Evolutionary conservation across 768 basidiomycete species (phyloP).

Genomic region (Kockovaella imperatae): DNA sequence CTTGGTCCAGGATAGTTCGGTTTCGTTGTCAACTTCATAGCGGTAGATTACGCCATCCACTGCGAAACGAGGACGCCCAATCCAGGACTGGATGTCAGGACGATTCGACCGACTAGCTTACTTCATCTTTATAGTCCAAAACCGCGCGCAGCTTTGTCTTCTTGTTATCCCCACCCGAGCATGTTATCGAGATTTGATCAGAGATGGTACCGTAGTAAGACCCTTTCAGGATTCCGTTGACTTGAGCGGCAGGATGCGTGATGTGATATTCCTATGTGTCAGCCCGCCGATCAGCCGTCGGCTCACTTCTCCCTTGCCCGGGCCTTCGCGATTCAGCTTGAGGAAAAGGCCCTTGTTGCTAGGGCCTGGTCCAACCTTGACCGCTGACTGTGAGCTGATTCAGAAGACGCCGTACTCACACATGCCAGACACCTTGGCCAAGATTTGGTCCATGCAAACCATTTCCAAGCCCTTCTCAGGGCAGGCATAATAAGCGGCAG

Average conservation of each 20-base stretch:
- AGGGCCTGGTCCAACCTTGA: constrained; percentile 56
- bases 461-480: constrained; percentile 65
- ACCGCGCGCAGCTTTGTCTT: constrained; percentile 63
- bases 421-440: constrained; percentile 83
- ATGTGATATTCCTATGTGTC: constrained; percentile 58
- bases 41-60: constrained; percentile 84
- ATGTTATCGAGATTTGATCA: constrained; percentile 54
- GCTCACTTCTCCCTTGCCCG: constrained; percentile 62
- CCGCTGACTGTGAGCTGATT: constrained; percentile 29
- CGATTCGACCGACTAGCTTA: constrained; percentile 42
- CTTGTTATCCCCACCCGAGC: constrained; percentile 54
- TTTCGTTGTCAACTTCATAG: constrained; percentile 56
- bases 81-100: constrained; percentile 59
- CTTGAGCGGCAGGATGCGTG: constrained; percentile 78
- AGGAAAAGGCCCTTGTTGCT: constrained; percentile 86
- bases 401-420: constrained; percentile 40
- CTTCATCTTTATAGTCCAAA: constrained; percentile 95
- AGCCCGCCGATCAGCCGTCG: not conserved
- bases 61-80: constrained; percentile 75
- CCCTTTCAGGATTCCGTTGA: constrained; percentile 86
- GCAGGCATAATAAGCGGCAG: constrained; percentile 70
- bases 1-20: constrained; percentile 44
- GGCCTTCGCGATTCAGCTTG: constrained; percentile 59
- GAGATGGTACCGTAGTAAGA: constrained; percentile 73
- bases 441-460: constrained; percentile 78